Percentiles rank a stretch among this genome's conserved stretches.
Evolutionary conservation across 2,329 filamentous ascomycete species (phyloP).

Genomic region (Arachnomyces sp.): DNA sequence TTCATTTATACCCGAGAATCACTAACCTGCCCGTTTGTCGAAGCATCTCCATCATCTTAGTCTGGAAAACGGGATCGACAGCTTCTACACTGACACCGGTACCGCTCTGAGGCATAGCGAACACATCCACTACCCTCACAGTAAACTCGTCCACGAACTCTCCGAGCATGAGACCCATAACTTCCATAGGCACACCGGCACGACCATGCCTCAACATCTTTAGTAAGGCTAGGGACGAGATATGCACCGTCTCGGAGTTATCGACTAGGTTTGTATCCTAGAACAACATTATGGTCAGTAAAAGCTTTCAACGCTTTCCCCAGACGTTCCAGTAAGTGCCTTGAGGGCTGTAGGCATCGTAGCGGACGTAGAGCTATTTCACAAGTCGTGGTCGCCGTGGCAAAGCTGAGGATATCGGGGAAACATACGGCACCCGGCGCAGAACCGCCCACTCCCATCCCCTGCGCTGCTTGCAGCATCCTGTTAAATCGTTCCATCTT

Average conservation of each 20-base stretch:
- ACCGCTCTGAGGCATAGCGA: slow-evolving; percentile 98
- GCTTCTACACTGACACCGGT: slow-evolving; percentile 97
- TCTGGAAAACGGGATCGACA: slow-evolving; percentile 97
- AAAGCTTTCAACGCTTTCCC: not conserved
- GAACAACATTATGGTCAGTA: not conserved
- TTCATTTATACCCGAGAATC: slow-evolving; percentile 19
- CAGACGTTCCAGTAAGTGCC: not conserved
- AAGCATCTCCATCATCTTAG: slow-evolving; percentile 99
- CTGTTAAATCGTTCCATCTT: slow-evolving; percentile 86
- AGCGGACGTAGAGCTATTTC: not conserved
- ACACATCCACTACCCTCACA: slow-evolving; percentile 94
- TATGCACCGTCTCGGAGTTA: slow-evolving; percentile 98
- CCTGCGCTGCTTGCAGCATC: slow-evolving; percentile 68
- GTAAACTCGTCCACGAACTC: slow-evolving; percentile 99
- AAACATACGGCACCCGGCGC: slow-evolving; percentile 34
- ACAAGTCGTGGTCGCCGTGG: slow-evolving; percentile 10
- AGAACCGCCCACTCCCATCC: slow-evolving; percentile 41
- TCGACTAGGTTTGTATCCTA: slow-evolving; percentile 94
- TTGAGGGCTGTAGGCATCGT: not conserved
- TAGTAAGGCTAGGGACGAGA: slow-evolving; percentile 89
- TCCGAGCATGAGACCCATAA: slow-evolving; percentile 98
- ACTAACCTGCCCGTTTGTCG: slow-evolving; percentile 85
- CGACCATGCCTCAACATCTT: slow-evolving; percentile 99
- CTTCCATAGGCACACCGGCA: slow-evolving; percentile 98
- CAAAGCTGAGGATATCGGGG: slow-evolving; percentile 3